These are phyloP conservation scores for Monilinia laxa DNA, from an alignment of 2,329 filamentous ascomycete species.

Conservation along the genomic window DNA sequence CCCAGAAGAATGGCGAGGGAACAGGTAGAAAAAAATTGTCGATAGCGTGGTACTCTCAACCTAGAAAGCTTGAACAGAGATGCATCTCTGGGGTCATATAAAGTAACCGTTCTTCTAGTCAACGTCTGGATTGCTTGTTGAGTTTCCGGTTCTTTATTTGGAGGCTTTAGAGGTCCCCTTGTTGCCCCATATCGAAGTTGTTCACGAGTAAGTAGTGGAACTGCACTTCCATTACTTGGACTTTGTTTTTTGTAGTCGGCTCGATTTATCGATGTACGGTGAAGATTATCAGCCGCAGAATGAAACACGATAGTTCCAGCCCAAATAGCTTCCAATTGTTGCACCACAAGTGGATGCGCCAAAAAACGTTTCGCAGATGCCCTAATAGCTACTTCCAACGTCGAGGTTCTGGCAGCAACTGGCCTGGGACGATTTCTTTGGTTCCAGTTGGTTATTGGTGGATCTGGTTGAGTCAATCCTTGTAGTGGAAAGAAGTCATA, in stretches of 20 bases:
- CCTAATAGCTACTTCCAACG: slow-evolving; percentile 88
- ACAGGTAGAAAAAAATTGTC: slow-evolving; percentile 83
- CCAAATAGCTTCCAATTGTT: slow-evolving; percentile 97
- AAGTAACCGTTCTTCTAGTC: slow-evolving; percentile 63
- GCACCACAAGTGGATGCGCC: slow-evolving; percentile 85
- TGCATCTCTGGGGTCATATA: slow-evolving; percentile 88
- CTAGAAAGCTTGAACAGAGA: slow-evolving; percentile 90
- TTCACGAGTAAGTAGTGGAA: slow-evolving; percentile 20
- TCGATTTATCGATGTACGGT: slow-evolving; percentile 44
- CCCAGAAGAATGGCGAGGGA: slow-evolving; percentile 83
- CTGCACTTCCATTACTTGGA: slow-evolving; percentile 18
- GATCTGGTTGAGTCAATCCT: slow-evolving; percentile 59
- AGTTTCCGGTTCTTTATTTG: slow-evolving; percentile 26
- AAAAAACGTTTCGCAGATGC: slow-evolving; percentile 91
- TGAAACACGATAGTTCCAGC: slow-evolving; percentile 94
- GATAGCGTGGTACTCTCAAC: slow-evolving; percentile 85
- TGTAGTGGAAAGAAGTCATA: slow-evolving; percentile 95
- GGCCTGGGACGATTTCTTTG: slow-evolving; percentile 47
- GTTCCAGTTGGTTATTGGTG: slow-evolving; percentile 42
- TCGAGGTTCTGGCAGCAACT: slow-evolving; percentile 75
- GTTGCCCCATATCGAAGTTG: slow-evolving; percentile 44
- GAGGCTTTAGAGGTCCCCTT: not conserved
- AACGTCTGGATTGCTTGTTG: slow-evolving; percentile 30
- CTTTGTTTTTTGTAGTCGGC: slow-evolving; percentile 28
- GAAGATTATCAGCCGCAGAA: slow-evolving; percentile 80